Base-by-base conservation (phyloP, 192 early-diverging fungal species). In the Chytriomyces confervae region DNA sequence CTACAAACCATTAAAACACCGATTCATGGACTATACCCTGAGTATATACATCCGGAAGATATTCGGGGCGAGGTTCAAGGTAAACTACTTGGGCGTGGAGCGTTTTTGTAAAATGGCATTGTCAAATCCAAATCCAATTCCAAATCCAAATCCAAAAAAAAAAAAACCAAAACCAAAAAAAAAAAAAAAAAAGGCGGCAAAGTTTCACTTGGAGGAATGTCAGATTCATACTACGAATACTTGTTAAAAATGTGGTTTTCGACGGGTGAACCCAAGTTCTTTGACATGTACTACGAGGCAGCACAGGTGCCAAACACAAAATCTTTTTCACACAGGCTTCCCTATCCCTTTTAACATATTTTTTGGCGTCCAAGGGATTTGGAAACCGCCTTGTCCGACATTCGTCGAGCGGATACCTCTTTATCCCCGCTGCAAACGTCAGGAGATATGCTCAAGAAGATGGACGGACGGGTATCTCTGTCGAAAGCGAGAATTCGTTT, bases 1-100 rank as follows among this genome's bases (percentile, higher is more conserved):
- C 23, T 74, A 57, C 61, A 61, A 2, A 29, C 24, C 0, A 79
- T 77, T 13, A 18, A 49, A 45, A 13, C 63, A n/a, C n/a, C 18
- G 9, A 46, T 74, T 43, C 72, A 60, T 45, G 72, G 72, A 9
- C 27, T 74, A 18, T 74, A 20, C 44, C 72, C 72, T 1, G 72
- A 74, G 18, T 7, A 78, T 91, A 62, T 93, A 94, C 43, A 81
- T 87, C 36, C 73, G 86, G 11, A 86, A 93, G 60, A 80, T 96
- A 18, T 78, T 95, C 61, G 95, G 95, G 10, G 36, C 36, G 36
- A 36, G 36, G 36, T 36, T 36, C 36, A 36, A 36, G 36, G 36
- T 36, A 36, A 36, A 36, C 36, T 36, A 4, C 36, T 36, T 36
- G 36, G 36, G 36, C 36, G 36, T 36, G 36, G 1, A 36, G 36